Evolutionary conservation across 345 rosid genomes (phyloP).

Genomic region (Melaleuca alternifolia): DNA sequence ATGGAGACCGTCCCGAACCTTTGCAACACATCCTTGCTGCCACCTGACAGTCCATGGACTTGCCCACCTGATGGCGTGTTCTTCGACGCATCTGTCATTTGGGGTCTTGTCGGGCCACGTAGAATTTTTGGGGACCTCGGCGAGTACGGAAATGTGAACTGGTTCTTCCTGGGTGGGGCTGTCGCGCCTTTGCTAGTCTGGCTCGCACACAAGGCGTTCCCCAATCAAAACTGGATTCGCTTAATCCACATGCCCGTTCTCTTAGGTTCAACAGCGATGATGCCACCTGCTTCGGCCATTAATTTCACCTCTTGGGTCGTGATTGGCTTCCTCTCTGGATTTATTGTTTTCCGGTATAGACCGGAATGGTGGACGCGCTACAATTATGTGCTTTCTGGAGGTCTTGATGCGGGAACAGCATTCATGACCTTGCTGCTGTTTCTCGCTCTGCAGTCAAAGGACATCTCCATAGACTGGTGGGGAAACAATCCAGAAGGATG

Average conservation of each 20-base stretch:
- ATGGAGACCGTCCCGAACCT: constrained; percentile 63
- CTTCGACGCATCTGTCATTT: constrained; percentile 70
- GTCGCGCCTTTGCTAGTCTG: constrained; percentile 53
- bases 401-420: constrained; percentile 73
- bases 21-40: constrained; percentile 41
- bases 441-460: constrained; percentile 27
- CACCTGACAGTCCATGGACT: constrained; percentile 59
- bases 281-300: constrained; percentile 72
- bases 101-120: constrained; percentile 83
- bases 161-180: constrained; percentile 67
- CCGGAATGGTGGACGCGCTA: constrained; percentile 53
- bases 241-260: constrained; percentile 58
- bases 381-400: constrained; percentile 63
- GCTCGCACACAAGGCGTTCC: constrained; percentile 58
- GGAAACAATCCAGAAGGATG: constrained; percentile 53
- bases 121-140: constrained; percentile 68
- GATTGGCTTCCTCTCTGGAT: constrained; percentile 50
- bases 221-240: constrained; percentile 42
- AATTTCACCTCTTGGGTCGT: constrained; percentile 65
- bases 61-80: constrained; percentile 65
- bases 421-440: constrained; percentile 55
- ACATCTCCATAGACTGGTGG: constrained; percentile 56
- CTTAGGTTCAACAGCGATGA: constrained; percentile 51
- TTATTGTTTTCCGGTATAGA: constrained; percentile 30
- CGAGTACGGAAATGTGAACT: constrained; percentile 47